phyloP scores from a whole-genome alignment of 2,329 filamentous ascomycete genomes.

The Chalaropsis ovoidea region DNA sequence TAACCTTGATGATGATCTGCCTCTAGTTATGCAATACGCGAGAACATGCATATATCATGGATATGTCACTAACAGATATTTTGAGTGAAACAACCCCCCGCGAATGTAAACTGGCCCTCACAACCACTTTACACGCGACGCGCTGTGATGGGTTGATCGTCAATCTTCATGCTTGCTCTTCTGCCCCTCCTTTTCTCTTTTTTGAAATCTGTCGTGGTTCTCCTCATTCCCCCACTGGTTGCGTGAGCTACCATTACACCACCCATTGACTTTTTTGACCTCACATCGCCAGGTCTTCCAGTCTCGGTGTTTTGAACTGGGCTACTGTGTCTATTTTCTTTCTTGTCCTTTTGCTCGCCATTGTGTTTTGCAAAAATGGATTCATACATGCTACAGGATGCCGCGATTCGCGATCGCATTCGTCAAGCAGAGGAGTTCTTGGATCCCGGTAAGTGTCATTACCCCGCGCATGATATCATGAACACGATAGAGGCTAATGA shows the following conservation, averaged over 20 bases:
- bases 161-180: constrained; percentile 9
- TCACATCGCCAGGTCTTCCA: not conserved
- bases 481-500: not conserved
- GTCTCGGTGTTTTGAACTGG: not conserved
- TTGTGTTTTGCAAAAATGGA: constrained; percentile 48
- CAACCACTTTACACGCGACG: constrained; percentile 25
- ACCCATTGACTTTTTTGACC: not conserved
- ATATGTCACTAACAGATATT: not conserved
- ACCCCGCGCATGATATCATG: not conserved
- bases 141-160: constrained; percentile 13
- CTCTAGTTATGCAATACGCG: not conserved
- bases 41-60: not conserved
- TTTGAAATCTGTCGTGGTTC: constrained; percentile 1
- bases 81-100: not conserved
- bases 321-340: not conserved
- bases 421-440: constrained; percentile 85
- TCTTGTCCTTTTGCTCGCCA: not conserved
- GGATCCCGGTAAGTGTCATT: constrained; percentile 63
- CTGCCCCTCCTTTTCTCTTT: constrained; percentile 25
- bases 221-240: not conserved
- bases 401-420: constrained; percentile 72
- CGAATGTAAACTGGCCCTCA: not conserved
- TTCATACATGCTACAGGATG: constrained; percentile 66
- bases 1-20: not conserved
- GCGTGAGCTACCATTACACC: not conserved